Evolutionary conservation across 192 early-diverging fungal genomes (phyloP).

Genomic region (Coemansia sp.): DNA sequence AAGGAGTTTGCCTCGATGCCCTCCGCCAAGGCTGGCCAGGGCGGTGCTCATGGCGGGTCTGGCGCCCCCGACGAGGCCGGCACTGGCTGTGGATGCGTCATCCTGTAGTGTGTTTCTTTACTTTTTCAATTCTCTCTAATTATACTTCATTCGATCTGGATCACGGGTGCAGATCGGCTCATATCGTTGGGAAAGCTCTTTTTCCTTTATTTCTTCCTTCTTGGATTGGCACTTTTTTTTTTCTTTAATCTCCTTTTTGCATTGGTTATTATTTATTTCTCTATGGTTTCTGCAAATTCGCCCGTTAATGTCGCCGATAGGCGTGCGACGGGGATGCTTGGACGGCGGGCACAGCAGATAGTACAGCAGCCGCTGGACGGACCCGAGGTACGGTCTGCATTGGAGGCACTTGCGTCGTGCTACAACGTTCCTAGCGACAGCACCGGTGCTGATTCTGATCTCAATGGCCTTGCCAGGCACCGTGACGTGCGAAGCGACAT

Average conservation of each 20-base stretch:
- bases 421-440: constrained; percentile 4
- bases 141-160: neutral
- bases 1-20: constrained; percentile 62
- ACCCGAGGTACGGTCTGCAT: constrained; percentile 17
- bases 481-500: constrained; percentile 41
- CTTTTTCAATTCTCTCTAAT: neutral
- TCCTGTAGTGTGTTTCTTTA: constrained; percentile 49
- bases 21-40: constrained; percentile 18
- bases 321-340: constrained; percentile 30
- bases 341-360: constrained; percentile 34
- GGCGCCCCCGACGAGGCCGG: constrained; percentile 44
- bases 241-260: neutral
- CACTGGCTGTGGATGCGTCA: constrained; percentile 61
- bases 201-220: neutral
- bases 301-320: neutral
- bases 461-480: constrained; percentile 5
- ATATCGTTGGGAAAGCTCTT: too few relatives aligned
- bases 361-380: constrained; percentile 32
- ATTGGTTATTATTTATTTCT: neutral
- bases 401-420: constrained; percentile 21
- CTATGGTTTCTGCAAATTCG: neutral
- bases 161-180: neutral
- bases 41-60: constrained; percentile 7
- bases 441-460: neutral
- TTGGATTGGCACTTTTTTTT: neutral